Evolutionary conservation across 2,329 filamentous ascomycete species (phyloP).

Genomic region (Hawksworthiomyces lignivorus): DNA sequence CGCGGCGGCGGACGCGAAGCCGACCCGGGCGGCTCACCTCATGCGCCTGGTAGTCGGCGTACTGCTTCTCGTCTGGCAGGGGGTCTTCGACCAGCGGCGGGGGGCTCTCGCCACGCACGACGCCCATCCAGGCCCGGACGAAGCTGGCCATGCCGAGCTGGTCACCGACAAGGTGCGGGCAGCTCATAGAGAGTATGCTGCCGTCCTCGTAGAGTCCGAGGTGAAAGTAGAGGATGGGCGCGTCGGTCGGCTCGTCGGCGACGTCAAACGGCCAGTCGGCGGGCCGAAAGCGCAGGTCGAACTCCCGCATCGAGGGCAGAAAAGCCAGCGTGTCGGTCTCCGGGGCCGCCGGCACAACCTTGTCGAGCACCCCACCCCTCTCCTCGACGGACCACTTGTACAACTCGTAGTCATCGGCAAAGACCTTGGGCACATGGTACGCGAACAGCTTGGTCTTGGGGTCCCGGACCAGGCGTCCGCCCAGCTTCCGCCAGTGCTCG

Average conservation of each 20-base stretch:
- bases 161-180: constrained; percentile 5
- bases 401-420: background rate
- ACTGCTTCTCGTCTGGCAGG: constrained; percentile 2
- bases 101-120: background rate
- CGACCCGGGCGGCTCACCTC: background rate
- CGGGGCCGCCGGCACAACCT: background rate
- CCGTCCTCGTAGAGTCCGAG: constrained; percentile 1
- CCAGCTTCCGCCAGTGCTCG: constrained; percentile 9
- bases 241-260: background rate
- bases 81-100: constrained; percentile 5
- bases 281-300: constrained; percentile 2
- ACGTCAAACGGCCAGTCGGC: constrained; percentile 2
- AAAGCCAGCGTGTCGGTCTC: background rate
- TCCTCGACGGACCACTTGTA: constrained; percentile 1
- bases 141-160: constrained; percentile 5
- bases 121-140: constrained; percentile 4
- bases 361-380: background rate
- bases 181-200: constrained; percentile 4
- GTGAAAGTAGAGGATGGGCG: constrained; percentile 4
- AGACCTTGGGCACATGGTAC: constrained; percentile 5
- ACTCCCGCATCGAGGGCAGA: background rate
- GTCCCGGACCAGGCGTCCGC: background rate
- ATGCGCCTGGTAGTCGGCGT: background rate
- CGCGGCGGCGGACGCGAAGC: background rate
- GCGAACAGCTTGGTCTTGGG: background rate